Evolutionary conservation across 2,329 filamentous ascomycete species (phyloP).

Genomic region (Aspergillaceae sp.): DNA sequence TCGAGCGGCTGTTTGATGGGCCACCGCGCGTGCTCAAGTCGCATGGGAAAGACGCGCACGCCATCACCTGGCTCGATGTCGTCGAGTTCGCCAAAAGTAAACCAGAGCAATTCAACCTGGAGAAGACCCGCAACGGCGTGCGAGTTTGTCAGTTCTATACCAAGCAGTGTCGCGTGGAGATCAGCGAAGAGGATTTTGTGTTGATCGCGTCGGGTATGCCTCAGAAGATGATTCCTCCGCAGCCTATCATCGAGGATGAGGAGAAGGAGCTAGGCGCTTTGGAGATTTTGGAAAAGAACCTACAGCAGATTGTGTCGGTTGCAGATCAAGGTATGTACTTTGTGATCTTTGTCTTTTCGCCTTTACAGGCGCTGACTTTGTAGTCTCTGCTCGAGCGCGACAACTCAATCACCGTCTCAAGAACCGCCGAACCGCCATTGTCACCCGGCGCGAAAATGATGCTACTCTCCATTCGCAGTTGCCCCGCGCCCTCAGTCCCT

Average conservation of each 20-base stretch:
- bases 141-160: slow-evolving; percentile 73
- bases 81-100: slow-evolving; percentile 76
- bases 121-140: slow-evolving; percentile 58
- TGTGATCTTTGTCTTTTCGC: not conserved
- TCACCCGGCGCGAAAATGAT: slow-evolving; percentile 50
- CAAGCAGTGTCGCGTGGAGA: slow-evolving; percentile 73
- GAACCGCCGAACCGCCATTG: slow-evolving; percentile 64
- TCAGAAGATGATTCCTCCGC: slow-evolving; percentile 70
- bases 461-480: slow-evolving; percentile 22
- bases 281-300: slow-evolving; percentile 71
- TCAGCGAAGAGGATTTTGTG: slow-evolving; percentile 79
- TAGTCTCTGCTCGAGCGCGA: slow-evolving; percentile 60
- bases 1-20: slow-evolving; percentile 78
- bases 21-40: slow-evolving; percentile 60
- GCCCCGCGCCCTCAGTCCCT: slow-evolving; percentile 28
- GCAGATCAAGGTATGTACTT: slow-evolving; percentile 59
- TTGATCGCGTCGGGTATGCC: slow-evolving; percentile 75
- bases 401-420: slow-evolving; percentile 75
- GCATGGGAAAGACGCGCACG: slow-evolving; percentile 52
- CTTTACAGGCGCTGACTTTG: slow-evolving; percentile 2
- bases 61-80: slow-evolving; percentile 74
- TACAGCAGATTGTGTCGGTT: slow-evolving; percentile 67
- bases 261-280: slow-evolving; percentile 74
- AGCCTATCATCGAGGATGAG: slow-evolving; percentile 78
- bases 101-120: slow-evolving; percentile 66